Percentiles rank a stretch among this genome's conserved stretches.
These are phyloP conservation scores for Trichoderma sp. DNA, from an alignment of 2,329 filamentous ascomycete genomes.

Conservation along the genomic window DNA sequence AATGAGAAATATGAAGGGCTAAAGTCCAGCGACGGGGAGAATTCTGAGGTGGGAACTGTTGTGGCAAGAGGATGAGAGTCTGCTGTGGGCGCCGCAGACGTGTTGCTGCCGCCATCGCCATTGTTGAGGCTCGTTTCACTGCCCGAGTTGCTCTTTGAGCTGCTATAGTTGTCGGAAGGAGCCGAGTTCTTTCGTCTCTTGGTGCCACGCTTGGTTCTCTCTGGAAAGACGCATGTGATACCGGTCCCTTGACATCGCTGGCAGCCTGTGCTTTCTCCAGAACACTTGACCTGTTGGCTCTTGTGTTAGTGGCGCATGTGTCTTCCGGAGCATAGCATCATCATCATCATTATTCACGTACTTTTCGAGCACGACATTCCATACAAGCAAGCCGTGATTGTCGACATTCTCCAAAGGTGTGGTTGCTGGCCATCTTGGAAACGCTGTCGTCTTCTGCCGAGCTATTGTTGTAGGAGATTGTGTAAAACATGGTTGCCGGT, in stretches of 20 bases:
- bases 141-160: neutral
- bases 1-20: slow-evolving; percentile 3
- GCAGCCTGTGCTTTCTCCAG: slow-evolving; percentile 14
- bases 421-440: slow-evolving; percentile 15
- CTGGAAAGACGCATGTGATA: slow-evolving; percentile 4
- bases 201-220: slow-evolving; percentile 15
- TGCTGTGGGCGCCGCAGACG: neutral
- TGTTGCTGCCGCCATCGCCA: neutral
- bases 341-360: neutral
- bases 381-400: slow-evolving; percentile 14
- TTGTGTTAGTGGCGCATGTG: neutral
- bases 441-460: neutral
- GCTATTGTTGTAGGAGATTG: slow-evolving; percentile 1
- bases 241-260: slow-evolving; percentile 11
- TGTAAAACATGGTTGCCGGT: slow-evolving; percentile 1
- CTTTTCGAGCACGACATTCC: slow-evolving; percentile 19
- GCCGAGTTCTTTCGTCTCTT: slow-evolving; percentile 21
- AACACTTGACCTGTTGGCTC: slow-evolving; percentile 11
- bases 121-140: neutral
- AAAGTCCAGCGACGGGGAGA: neutral
- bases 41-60: neutral
- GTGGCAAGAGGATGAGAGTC: slow-evolving; percentile 1
- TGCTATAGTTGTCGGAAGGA: neutral
- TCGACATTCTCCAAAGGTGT: slow-evolving; percentile 4
- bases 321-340: no score